Conservation (phyloP, 2,329 filamentous ascomycete genomes). For the Hirsutella thompsonii region DNA sequence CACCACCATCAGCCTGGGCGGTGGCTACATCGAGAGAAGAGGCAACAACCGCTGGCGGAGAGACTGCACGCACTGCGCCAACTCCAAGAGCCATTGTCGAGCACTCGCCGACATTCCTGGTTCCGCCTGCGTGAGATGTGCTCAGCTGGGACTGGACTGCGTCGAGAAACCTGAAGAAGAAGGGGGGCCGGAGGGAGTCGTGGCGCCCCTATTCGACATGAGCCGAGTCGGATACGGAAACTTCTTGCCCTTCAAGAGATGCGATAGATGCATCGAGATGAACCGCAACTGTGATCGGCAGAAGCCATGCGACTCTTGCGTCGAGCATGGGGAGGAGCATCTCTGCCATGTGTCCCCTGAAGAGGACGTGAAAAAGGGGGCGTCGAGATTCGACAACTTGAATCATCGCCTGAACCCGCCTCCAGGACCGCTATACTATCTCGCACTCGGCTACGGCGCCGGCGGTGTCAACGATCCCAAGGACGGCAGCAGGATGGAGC, state of each 20-base stretch:
- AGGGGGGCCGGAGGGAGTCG: too few relatives aligned
- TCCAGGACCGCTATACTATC: conserved; percentile 21
- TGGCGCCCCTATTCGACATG: conserved; percentile 13
- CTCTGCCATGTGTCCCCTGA: conserved; percentile 7
- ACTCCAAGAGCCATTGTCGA: conserved; percentile 7
- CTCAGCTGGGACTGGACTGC: conserved; percentile 18
- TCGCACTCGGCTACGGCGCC: conserved; percentile 15
- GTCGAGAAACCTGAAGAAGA: too few relatives aligned
- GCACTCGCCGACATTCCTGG: conserved; percentile 4
- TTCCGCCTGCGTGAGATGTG: conserved; percentile 14
- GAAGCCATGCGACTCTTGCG: conserved; percentile 24
- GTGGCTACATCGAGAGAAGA: conserved; percentile 8
- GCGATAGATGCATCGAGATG: conserved; percentile 10
- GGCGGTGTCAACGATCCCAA: conserved; percentile 14
- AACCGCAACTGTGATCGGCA: conserved; percentile 20
- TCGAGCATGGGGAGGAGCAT: conserved; percentile 1
- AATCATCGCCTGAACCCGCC: conserved; percentile 4
- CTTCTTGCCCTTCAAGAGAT: conserved; percentile 12
- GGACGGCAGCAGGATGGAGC: conserved; percentile 10
- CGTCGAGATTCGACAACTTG: conserved; percentile 6
- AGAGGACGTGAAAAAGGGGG: neutral
- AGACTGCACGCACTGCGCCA: conserved; percentile 3
- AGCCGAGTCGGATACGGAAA: conserved; percentile 18
- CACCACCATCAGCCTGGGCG: conserved; percentile 2
- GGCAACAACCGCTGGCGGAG: conserved; percentile 6